Evolutionary conservation across 495 filamentous ascomycete genomes (phyloP), one percentile per base, ranked within the genome.

Genomic region (Xylaria intraflava): DNA sequence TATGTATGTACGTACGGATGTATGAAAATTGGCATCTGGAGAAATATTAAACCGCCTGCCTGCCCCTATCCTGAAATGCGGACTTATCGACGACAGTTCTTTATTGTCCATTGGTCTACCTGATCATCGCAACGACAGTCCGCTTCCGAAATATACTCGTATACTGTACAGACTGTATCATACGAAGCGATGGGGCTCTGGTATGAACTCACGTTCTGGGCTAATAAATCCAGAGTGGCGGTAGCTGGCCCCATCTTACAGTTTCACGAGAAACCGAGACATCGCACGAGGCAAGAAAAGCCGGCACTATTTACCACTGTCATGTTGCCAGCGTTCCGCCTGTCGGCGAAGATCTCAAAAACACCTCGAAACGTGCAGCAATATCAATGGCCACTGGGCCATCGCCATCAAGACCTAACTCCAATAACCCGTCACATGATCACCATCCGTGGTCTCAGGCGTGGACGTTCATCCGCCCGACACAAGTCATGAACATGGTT

Each of bases 371-470:
- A 49, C 46, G 46, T 49, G 46, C 46, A 14, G 26, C 33, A 16
- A 29, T 40, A 26, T 40, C 12, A 49, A 51, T 35, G 49, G 39
- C 44, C 40, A 51, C 29, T 35, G 17, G 48, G 29, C 19, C 49
- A 20, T 35, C 22, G 30, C 38, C 29, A 17, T 22, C 29, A 52
- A 11, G 7, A n/a, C 49, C 49, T 29, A 29, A 31, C 42, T 46
- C 33, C 51, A 46, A 40, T 12, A 46, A 17, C 16, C 14, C 2
- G 43, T 53, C 51, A 40, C 51, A 53, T 53, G 51, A 53, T 53
- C 41, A n/a, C 27, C 31, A 10, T 16, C 27, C 27, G 27, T 29
- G 27, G 27, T 4, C 27, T 38, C 2, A 17, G 17, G n/a, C 35
- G 17, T 38, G 2, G 35, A 38, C 16, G n/a, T 38, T 17, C 35